Conservation (phyloP, 2,329 filamentous ascomycete species). For the Calonectria ilicicola region DNA sequence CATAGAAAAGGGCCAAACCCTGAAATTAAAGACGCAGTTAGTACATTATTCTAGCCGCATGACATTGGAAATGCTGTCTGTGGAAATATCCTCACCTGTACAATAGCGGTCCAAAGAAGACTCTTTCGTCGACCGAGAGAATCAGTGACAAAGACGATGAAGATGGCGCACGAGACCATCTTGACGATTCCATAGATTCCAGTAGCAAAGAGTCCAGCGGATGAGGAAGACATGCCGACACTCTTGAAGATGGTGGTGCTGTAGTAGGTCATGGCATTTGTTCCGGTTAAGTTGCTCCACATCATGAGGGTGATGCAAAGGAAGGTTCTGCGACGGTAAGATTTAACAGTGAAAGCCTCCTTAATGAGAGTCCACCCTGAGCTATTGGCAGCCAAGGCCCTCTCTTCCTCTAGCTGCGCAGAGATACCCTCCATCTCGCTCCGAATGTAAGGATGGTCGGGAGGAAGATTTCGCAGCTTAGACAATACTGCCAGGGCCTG, state of each 20-base stretch:
- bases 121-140: slow-evolving; percentile 22
- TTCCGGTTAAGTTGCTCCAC: slow-evolving; percentile 65
- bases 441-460: slow-evolving; percentile 65
- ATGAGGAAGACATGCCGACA: slow-evolving; percentile 17
- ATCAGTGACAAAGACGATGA: slow-evolving; percentile 18
- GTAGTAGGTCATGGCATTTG: slow-evolving; percentile 47
- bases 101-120: slow-evolving; percentile 22
- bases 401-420: slow-evolving; percentile 67
- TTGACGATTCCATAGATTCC: slow-evolving; percentile 24
- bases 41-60: neutral
- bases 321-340: slow-evolving; percentile 68
- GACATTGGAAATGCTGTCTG: neutral
- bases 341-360: slow-evolving; percentile 69
- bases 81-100: slow-evolving; percentile 12
- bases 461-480: slow-evolving; percentile 65
- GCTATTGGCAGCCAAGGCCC: slow-evolving; percentile 52
- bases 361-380: slow-evolving; percentile 64
- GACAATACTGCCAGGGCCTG: slow-evolving; percentile 67
- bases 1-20: slow-evolving; percentile 22
- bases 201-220: slow-evolving; percentile 15
- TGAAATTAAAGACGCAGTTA: neutral
- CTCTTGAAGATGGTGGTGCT: slow-evolving; percentile 14
- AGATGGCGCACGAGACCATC: slow-evolving; percentile 8
- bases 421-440: slow-evolving; percentile 68
- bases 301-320: slow-evolving; percentile 69